Evolutionary conservation across 257 asterid genomes (phyloP).

Genomic region (Gardenia jasminoides): DNA sequence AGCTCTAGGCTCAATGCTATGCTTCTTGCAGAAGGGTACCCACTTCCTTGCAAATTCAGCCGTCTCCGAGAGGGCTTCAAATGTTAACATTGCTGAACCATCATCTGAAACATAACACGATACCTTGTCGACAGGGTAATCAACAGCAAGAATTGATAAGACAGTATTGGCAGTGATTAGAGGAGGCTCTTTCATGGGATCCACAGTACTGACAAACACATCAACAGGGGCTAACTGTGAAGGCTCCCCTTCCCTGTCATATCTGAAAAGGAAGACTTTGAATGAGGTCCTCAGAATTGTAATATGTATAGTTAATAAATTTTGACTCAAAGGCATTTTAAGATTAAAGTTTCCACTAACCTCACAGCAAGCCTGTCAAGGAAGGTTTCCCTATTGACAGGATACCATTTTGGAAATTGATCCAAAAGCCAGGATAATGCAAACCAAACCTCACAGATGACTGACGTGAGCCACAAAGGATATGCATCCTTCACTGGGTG

Average conservation of each 20-base stretch:
- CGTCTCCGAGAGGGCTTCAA: conserved; percentile 90
- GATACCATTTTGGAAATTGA: conserved; percentile 75
- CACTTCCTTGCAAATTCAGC: conserved; percentile 84
- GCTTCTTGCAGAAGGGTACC: conserved; percentile 93
- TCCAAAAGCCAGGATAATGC: conserved; percentile 72
- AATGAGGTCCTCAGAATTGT: conserved; percentile 3
- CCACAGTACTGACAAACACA: conserved; percentile 84
- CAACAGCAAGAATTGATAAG: conserved; percentile 83
- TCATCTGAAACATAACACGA: conserved; percentile 93
- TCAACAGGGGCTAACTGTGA: conserved; percentile 63
- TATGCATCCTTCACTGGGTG: conserved; percentile 71
- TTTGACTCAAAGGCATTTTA: neutral
- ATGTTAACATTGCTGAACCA: conserved; percentile 92
- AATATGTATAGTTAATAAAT: neutral
- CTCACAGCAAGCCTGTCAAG: conserved; percentile 65
- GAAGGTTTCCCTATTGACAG: conserved; percentile 62
- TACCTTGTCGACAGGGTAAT: conserved; percentile 79
- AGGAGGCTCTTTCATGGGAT: conserved; percentile 89
- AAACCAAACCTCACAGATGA: conserved; percentile 77
- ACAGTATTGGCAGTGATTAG: conserved; percentile 90
- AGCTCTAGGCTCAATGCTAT: conserved; percentile 78
- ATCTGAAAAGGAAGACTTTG: conserved; percentile 33
- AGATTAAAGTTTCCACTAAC: conserved; percentile 26
- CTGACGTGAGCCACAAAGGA: conserved; percentile 70
- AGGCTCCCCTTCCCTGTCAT: conserved; percentile 71